Base-by-base conservation (phyloP, 1,284 basidiomycete species). In the Coniferiporia weirii region DNA sequence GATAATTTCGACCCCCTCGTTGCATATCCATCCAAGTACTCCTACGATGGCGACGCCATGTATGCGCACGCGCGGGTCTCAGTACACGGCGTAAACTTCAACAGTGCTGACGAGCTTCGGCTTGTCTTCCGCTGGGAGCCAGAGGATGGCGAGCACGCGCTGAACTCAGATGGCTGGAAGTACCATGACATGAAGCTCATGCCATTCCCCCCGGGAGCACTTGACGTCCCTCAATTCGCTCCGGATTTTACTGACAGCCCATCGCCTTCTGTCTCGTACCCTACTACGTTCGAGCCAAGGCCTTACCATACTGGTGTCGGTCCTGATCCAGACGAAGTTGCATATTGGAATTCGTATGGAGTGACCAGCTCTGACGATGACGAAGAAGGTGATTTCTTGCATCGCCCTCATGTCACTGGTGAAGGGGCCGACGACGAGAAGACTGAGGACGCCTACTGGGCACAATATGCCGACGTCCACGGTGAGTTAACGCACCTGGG, bases 361-460 rank as follows among this genome's bases (percentile, higher is more conserved):
- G 47, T 50, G 17, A 64, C 64, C 9, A 65, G 72, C 46, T 68
- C 68, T 52, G 71, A 74, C 53, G 70, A 73, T 63, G 67, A 63
- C 60, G 67, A 59, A 67, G 32, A 57, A 52, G 51, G 62, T 49
- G 48, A 57, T 45, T 56, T 66, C 70, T 45, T 38, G 47, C 17
- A 22, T 17, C 27, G n/a, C 44, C 19, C 45, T 15, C 12, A n/a
- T 57, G 36, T 32, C 19, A 34, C 59, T n/a, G 40, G 40, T 47
- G 65, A 46, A 40, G 69, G 70, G 15, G 59, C 63, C 20, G 65
- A 63, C 4, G 72, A 70, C 44, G 73, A 61, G 35, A 65, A 71
- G 27, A 73, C 79, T 44, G 87, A 89, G 66, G 88, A 89, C 63
- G 84, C 84, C 3, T 89, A 90, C 66, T 89, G 87, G 86, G 85